A percentile compares a stretch with the other conserved stretches of the same genome.
Evolutionary conservation across 148 eudicot species (phyloP).

Genomic region (Vaccinium darrowii): DNA sequence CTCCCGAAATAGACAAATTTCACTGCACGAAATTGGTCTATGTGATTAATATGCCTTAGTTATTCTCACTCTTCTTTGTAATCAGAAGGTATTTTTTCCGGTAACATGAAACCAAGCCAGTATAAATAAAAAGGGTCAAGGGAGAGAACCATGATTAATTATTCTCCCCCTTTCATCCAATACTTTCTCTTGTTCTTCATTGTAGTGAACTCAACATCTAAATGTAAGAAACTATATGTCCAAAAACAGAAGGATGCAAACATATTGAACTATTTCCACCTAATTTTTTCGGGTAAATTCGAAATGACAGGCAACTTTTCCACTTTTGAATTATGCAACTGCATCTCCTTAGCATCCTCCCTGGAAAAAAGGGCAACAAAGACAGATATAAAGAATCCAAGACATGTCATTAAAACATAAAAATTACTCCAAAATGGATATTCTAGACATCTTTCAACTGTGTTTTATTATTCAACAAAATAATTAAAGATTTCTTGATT

Average conservation of each 20-base stretch:
- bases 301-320: constrained; percentile 23
- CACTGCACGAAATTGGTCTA: neutral
- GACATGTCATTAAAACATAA: neutral
- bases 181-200: neutral
- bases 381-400: neutral
- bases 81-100: neutral
- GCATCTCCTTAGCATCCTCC: constrained; percentile 68
- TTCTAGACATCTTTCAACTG: neutral
- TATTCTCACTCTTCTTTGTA: neutral
- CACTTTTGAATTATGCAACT: constrained; percentile 24
- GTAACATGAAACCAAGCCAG: neutral
- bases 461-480: neutral
- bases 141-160: neutral
- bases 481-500: neutral
- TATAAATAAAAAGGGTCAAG: neutral
- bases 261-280: constrained; percentile 30
- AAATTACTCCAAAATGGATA: neutral
- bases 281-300: constrained; percentile 52
- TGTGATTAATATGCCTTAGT: neutral
- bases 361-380: constrained; percentile 30
- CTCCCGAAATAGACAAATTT: neutral
- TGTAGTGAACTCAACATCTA: neutral
- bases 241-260: neutral
- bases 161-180: neutral
- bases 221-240: neutral